phyloP scores from a whole-genome alignment of 108 stramenopile species.

The Nitzschia sp. region DNA sequence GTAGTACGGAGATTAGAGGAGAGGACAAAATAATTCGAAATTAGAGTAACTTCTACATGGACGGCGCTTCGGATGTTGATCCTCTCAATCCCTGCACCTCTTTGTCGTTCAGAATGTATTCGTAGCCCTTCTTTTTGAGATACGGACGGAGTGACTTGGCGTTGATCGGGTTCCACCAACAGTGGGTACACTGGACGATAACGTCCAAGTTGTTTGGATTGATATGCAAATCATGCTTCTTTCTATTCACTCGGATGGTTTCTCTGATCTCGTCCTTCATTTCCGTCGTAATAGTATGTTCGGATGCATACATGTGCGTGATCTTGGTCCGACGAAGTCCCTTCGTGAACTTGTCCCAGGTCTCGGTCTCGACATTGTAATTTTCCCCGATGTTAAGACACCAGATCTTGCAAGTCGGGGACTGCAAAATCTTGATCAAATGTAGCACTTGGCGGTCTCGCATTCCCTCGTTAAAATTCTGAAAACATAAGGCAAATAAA shows the following conservation, averaged over 20 bases:
- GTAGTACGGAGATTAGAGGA: no score
- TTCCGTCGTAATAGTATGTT: conserved; percentile 86
- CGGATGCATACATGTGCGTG: conserved; percentile 93
- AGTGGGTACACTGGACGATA: conserved; percentile 88
- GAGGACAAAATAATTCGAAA: no score
- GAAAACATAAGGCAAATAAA: no score
- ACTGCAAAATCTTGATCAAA: conserved; percentile 76
- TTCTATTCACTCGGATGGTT: conserved; percentile 85
- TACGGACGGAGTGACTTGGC: conserved; percentile 81
- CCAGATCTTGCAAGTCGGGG: conserved; percentile 85
- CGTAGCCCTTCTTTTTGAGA: conserved; percentile 71
- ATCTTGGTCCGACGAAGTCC: conserved; percentile 83
- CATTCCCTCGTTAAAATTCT: conserved; percentile 93
- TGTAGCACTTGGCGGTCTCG: conserved; percentile 84
- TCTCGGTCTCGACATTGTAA: conserved; percentile 76
- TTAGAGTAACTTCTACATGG: conserved; percentile 18
- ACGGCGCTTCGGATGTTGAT: conserved; percentile 40
- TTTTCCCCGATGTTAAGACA: conserved; percentile 93
- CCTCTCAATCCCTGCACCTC: conserved; percentile 67
- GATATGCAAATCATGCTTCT: conserved; percentile 86
- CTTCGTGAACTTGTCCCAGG: conserved; percentile 85
- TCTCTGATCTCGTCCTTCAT: conserved; percentile 81
- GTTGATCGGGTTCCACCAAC: conserved; percentile 97
- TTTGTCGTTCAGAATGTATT: conserved; percentile 73
- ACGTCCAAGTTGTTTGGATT: conserved; percentile 88